A percentile compares a stretch with the other conserved stretches of the same genome.
phyloP scores from a whole-genome alignment of 306 rosid genomes.

The Prunus mira region DNA sequence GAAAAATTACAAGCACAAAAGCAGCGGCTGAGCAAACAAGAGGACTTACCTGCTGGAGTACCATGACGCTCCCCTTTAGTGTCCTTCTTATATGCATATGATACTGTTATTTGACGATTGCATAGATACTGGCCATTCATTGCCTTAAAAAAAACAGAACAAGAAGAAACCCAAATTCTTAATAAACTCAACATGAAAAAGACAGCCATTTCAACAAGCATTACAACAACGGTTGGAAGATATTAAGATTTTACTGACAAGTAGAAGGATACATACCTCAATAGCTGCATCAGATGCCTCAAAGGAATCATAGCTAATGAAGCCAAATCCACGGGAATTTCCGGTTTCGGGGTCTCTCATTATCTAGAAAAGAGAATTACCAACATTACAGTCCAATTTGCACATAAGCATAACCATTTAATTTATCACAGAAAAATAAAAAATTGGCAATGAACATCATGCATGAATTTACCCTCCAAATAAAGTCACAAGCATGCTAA shows the following conservation, averaged over 20 bases:
- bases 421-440: neutral
- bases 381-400: constrained; percentile 20
- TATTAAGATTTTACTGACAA: neutral
- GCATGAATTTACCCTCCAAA: neutral
- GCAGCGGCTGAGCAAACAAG: constrained; percentile 11
- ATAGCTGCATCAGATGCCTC: constrained; percentile 99
- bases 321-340: constrained; percentile 97
- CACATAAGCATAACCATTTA: neutral
- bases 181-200: neutral
- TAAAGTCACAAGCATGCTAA: neutral
- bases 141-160: constrained; percentile 49
- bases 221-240: neutral
- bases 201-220: neutral
- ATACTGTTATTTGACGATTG: constrained; percentile 96
- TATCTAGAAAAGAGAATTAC: constrained; percentile 52
- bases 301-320: constrained; percentile 93
- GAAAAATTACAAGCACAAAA: neutral
- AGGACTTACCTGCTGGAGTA: constrained; percentile 83
- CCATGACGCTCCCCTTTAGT: constrained; percentile 98
- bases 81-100: constrained; percentile 97
- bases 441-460: neutral
- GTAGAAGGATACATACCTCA: constrained; percentile 51
- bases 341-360: constrained; percentile 99
- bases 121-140: constrained; percentile 98
- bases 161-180: neutral